These are phyloP conservation scores for Pholiota adiposa DNA, from an alignment of 1,284 basidiomycete species.

Conservation along the genomic window DNA sequence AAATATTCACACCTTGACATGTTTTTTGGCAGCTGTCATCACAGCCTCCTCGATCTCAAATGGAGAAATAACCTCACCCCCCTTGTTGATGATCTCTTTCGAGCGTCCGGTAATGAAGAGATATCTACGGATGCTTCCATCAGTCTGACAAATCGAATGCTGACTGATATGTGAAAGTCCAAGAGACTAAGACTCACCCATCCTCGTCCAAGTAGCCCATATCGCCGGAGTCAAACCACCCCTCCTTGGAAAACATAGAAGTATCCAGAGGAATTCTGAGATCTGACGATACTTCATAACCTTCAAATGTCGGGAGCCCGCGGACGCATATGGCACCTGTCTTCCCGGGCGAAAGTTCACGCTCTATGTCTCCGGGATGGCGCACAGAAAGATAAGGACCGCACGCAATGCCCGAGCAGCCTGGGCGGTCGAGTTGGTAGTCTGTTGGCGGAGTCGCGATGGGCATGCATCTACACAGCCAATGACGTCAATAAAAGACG, in stretches of 20 bases:
- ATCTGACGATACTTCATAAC: conserved; percentile 46
- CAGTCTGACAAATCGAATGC: neutral
- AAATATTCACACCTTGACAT: conserved; percentile 38
- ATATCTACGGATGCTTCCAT: conserved; percentile 38
- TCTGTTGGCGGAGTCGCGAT: conserved; percentile 48
- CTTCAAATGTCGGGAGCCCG: conserved; percentile 48
- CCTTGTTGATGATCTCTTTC: conserved; percentile 67
- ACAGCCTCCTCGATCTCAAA: conserved; percentile 62
- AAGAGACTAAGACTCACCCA: conserved; percentile 35
- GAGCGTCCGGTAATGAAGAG: conserved; percentile 61
- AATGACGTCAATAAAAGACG: neutral
- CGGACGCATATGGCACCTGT: conserved; percentile 50
- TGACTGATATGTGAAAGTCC: neutral
- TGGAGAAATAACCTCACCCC: conserved; percentile 71
- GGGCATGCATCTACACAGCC: conserved; percentile 46
- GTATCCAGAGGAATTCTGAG: conserved; percentile 43
- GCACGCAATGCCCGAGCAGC: conserved; percentile 50
- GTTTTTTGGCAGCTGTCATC: conserved; percentile 41
- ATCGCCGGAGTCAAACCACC: conserved; percentile 67
- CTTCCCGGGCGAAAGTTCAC: conserved; percentile 35
- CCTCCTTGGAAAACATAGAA: conserved; percentile 46
- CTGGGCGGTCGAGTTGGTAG: conserved; percentile 49
- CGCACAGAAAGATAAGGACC: conserved; percentile 53
- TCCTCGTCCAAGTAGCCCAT: conserved; percentile 64
- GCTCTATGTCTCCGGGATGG: conserved; percentile 40